These are phyloP conservation scores for Colletotrichum echinochloae DNA, from an alignment of 2,329 filamentous ascomycete genomes.

Conservation along the genomic window DNA sequence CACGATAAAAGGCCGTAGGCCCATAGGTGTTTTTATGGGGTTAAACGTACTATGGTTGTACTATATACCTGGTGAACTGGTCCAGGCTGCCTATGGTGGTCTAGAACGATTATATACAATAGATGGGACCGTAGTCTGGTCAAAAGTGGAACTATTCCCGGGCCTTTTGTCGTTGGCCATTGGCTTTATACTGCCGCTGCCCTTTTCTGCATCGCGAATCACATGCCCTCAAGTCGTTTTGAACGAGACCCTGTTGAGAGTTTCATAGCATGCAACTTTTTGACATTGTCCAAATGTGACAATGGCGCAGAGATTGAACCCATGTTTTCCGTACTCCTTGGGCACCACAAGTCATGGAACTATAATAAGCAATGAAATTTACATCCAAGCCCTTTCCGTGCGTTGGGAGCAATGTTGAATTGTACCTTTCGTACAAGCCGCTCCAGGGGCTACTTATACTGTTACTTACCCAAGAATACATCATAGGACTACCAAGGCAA, in stretches of 20 bases:
- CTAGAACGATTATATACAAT: no score
- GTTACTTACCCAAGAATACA: no score
- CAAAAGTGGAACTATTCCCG: neutral
- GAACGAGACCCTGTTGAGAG: constrained; percentile 50
- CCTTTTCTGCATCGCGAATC: constrained; percentile 48
- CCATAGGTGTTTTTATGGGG: no score
- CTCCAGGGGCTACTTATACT: no score
- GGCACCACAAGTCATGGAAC: neutral
- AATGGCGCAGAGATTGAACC: no score
- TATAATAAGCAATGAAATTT: no score
- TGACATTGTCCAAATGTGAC: neutral
- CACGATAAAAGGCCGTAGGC: no score
- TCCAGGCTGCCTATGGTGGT: no score
- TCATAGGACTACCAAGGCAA: constrained; percentile 44
- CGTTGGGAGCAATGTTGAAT: neutral
- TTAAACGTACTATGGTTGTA: no score
- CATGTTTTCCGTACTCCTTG: no score
- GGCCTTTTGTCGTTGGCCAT: neutral
- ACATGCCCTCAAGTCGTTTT: constrained; percentile 57
- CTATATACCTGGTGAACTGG: no score
- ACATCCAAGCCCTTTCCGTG: neutral
- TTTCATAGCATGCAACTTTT: neutral
- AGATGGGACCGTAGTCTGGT: neutral
- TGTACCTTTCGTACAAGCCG: neutral
- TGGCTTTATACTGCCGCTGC: constrained; percentile 22